Evolutionary conservation across 495 filamentous ascomycete genomes (phyloP).

Genomic region (Neurospora sp.): DNA sequence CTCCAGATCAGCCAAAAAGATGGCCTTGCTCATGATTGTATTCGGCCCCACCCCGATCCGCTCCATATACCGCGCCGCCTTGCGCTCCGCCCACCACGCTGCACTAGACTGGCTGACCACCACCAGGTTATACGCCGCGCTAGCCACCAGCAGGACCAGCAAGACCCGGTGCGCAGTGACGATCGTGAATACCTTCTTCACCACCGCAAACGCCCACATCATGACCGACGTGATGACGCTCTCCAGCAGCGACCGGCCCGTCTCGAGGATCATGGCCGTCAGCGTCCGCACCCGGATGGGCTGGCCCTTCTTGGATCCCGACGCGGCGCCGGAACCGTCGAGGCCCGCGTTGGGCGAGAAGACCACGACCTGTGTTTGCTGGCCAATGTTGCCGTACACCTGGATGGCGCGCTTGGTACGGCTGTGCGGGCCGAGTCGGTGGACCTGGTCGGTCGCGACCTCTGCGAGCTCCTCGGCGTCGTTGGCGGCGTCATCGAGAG

Average conservation of each 20-base stretch:
- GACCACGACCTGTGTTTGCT: conserved; percentile 55
- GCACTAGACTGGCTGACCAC: conserved; percentile 57
- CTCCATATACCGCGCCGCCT: conserved; percentile 67
- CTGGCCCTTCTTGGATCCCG: conserved; percentile 28
- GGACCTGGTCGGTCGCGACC: conserved; percentile 77
- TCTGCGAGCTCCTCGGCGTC: conserved; percentile 81
- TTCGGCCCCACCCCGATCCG: conserved; percentile 71
- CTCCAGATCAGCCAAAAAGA: conserved; percentile 76
- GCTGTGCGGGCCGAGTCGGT: conserved; percentile 67
- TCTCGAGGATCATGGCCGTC: conserved; percentile 59
- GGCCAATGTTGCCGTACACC: conserved; percentile 80
- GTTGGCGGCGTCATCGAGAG: conserved; percentile 65
- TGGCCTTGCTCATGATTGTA: conserved; percentile 67
- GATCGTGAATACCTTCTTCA: conserved; percentile 57
- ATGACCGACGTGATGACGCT: conserved; percentile 62
- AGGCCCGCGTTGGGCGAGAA: conserved; percentile 39
- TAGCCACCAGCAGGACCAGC: conserved; percentile 53
- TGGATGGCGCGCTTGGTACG: conserved; percentile 83
- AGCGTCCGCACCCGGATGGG: conserved; percentile 60
- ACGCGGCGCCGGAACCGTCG: conserved; percentile 19
- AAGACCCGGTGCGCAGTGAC: conserved; percentile 67
- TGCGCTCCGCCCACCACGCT: conserved; percentile 79
- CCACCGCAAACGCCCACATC: conserved; percentile 55
- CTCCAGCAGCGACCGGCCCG: conserved; percentile 53
- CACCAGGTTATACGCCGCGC: conserved; percentile 57